Evolutionary conservation across 345 rosid species (phyloP).

Genomic region (Orychophragmus violaceus): DNA sequence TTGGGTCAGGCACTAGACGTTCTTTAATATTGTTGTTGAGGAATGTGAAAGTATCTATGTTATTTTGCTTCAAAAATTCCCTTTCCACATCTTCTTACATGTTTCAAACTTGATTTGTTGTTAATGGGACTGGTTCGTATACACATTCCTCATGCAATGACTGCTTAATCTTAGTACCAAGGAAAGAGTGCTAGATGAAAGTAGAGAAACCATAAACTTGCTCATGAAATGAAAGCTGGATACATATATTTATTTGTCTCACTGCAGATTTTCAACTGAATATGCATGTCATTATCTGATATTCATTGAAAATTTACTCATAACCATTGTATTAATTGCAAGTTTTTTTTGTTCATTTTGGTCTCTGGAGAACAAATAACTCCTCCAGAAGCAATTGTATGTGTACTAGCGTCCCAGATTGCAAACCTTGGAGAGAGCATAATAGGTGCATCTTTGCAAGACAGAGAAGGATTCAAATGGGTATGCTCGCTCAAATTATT

Average conservation of each 20-base stretch:
- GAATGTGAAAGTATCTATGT: neutral
- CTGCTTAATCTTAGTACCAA: too few relatives aligned
- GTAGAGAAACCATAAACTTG: neutral
- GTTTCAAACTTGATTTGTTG: too few relatives aligned
- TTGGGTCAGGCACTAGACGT: constrained; percentile 53
- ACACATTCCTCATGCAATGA: too few relatives aligned
- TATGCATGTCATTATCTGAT: neutral
- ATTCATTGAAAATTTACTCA: neutral
- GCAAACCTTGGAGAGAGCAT: constrained; percentile 91
- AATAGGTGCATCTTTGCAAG: constrained; percentile 78
- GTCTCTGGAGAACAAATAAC: constrained; percentile 40
- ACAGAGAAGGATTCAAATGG: too few relatives aligned
- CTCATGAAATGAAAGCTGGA: neutral
- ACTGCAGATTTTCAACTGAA: neutral
- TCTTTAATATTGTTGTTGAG: neutral
- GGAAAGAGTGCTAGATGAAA: too few relatives aligned
- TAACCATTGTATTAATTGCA: neutral
- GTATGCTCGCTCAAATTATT: too few relatives aligned
- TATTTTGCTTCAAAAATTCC: neutral
- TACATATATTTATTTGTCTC: neutral
- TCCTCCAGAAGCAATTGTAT: constrained; percentile 57
- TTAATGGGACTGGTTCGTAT: too few relatives aligned
- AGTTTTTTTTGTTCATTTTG: neutral
- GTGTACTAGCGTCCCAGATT: too few relatives aligned
- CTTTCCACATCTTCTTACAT: too few relatives aligned